Evolutionary conservation across 2,329 filamentous ascomycete genomes (phyloP).

Genomic region (Metarhizium robertsii): DNA sequence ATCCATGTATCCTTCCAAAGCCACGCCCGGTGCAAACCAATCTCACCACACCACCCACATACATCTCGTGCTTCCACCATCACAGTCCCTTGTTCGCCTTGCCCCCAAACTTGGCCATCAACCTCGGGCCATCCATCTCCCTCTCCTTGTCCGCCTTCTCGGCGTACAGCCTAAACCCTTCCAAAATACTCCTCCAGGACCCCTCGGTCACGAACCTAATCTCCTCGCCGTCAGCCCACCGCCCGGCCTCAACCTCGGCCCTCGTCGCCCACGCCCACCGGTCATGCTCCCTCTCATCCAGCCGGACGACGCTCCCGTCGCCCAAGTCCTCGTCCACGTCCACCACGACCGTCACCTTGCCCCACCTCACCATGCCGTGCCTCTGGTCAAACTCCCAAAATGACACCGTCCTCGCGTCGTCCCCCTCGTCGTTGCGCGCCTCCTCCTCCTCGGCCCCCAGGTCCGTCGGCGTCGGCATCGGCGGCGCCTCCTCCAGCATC

Average conservation of each 20-base stretch:
- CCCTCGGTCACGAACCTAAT: slow-evolving; percentile 24
- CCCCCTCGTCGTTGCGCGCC: slow-evolving; percentile 8
- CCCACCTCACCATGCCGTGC: slow-evolving; percentile 13
- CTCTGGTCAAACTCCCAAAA: slow-evolving; percentile 13
- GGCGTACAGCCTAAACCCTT: slow-evolving; percentile 21
- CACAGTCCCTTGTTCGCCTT: not conserved
- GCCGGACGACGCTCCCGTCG: slow-evolving; percentile 4
- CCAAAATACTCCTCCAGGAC: slow-evolving; percentile 20
- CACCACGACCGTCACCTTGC: slow-evolving; percentile 18
- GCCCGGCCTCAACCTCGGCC: slow-evolving; percentile 19
- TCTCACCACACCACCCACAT: too few species aligned
- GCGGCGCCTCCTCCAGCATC: not conserved
- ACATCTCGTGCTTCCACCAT: not conserved
- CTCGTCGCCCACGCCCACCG: slow-evolving; percentile 29
- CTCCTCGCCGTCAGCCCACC: slow-evolving; percentile 14
- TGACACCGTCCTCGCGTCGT: slow-evolving; percentile 12
- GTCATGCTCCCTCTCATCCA: slow-evolving; percentile 21
- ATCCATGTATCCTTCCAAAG: too few species aligned
- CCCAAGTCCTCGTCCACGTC: slow-evolving; percentile 15
- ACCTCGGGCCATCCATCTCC: not conserved
- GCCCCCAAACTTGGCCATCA: not conserved
- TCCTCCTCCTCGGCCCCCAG: slow-evolving; percentile 7
- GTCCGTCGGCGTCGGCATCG: not conserved
- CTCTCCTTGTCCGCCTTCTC: slow-evolving; percentile 2
- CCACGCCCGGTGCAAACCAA: too few species aligned